Base-by-base conservation (phyloP, 768 basidiomycete species). In the Leucosporidium creatinivorum region DNA sequence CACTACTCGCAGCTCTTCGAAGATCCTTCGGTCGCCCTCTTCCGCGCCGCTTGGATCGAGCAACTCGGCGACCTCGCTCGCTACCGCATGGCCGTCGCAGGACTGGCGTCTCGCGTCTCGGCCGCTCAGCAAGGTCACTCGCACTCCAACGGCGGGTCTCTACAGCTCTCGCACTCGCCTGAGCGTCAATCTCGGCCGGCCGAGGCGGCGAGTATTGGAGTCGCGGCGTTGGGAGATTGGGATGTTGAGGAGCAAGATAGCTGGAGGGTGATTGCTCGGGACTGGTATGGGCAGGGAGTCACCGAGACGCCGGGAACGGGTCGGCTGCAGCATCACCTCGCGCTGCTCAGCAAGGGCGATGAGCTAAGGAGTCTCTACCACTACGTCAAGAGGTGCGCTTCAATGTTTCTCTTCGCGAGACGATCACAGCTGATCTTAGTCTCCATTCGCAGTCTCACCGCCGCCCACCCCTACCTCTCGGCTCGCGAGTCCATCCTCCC, bases 71-170 rank as follows among this genome's bases (percentile, higher is more conserved):
- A 99, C 78, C 83, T 99, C 36, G 92, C 96, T 0, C 83, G 93
- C 47, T 98, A 97, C 77, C 85, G 89, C 60, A 94, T 96, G 89
- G 87, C 88, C 1, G 89, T 97, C n/a, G 89, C 91, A n/a, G 87
- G 86, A 5, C 79, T 76, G 47, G 66, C 69, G 1, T 54, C 62
- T 3, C 61, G 69, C 18, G 63, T 73, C 18, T 50, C 65, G 9
- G 61, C 63, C 17, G 62, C 67, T 7, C n/a, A 44, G 15, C 26
- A 61, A 39, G 39, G 56, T 30, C 19, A 10, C 47, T 30, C 39
- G 19, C 39, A 12, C 5, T 28, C 23, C 2, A n/a, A 9, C 31
- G 31, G 28, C 25, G 30, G 30, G 30, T 21, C 44, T 33, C 30
- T 31, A 31, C 21, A 25, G 21, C 10, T 48, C 62, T 17, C 62